Evolutionary conservation across 352 stramenopile genomes (phyloP).

Genomic region (Thalassiosira livingstoniorum): DNA sequence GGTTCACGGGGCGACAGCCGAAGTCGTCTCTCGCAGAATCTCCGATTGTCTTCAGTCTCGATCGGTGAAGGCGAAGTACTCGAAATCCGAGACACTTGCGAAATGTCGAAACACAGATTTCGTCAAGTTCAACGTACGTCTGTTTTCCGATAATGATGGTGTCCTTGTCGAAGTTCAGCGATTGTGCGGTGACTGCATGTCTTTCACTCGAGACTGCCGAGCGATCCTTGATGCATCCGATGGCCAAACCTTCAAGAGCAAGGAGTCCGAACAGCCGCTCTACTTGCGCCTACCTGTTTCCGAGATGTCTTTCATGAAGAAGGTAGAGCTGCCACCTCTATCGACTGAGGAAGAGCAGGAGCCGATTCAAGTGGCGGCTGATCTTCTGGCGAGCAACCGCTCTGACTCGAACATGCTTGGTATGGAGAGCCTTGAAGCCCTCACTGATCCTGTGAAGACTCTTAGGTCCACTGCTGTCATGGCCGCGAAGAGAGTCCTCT

Average conservation of each 20-base stretch:
- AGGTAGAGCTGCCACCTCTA: constrained; percentile 50
- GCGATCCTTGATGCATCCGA: constrained; percentile 72
- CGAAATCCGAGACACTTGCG: constrained; percentile 50
- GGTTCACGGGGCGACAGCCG: constrained; percentile 43
- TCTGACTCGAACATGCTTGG: constrained; percentile 69
- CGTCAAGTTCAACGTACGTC: constrained; percentile 72
- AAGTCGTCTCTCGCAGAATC: constrained; percentile 63
- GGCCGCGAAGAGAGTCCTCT: constrained; percentile 61
- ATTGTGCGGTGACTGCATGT: constrained; percentile 60
- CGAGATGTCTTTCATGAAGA: constrained; percentile 54
- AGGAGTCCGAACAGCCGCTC: constrained; percentile 24
- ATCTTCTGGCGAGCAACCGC: constrained; percentile 62
- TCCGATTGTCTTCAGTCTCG: constrained; percentile 57
- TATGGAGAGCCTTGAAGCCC: constrained; percentile 67
- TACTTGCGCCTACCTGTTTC: constrained; percentile 44
- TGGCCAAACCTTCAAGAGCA: constrained; percentile 27
- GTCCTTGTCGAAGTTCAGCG: constrained; percentile 77
- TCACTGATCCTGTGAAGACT: constrained; percentile 70
- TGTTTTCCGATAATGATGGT: constrained; percentile 61
- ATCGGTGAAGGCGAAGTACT: constrained; percentile 70
- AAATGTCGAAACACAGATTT: constrained; percentile 74
- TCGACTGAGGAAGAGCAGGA: constrained; percentile 39
- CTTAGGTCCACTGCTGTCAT: constrained; percentile 38
- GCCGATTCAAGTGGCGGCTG: constrained; percentile 47
- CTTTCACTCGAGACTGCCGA: constrained; percentile 72